Conservation (phyloP, 2,329 filamentous ascomycete genomes). For the Penicillium sp. region DNA sequence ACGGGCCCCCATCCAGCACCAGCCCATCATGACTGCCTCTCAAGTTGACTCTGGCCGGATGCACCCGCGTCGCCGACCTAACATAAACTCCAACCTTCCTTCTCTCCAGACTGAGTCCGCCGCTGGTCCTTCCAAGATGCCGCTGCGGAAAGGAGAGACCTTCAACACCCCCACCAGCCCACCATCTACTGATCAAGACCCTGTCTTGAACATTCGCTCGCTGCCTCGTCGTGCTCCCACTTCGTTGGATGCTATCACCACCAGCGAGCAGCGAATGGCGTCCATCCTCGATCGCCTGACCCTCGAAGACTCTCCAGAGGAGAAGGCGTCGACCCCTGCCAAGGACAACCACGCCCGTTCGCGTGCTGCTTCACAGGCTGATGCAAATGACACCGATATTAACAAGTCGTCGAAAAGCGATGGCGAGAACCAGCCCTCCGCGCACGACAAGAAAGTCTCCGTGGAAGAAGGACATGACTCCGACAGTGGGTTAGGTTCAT, state of each 20-base stretch:
- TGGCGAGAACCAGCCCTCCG: constrained; percentile 40
- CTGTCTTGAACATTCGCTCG: constrained; percentile 48
- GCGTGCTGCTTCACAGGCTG: constrained; percentile 60
- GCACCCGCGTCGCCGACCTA: constrained; percentile 41
- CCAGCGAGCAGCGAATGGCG: constrained; percentile 70
- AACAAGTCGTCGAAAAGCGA: constrained; percentile 56
- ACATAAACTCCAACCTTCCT: constrained; percentile 34
- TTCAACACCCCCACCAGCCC: constrained; percentile 54
- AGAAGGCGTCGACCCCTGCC: constrained; percentile 45
- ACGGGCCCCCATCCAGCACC: constrained; percentile 7
- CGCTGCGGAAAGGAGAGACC: constrained; percentile 73
- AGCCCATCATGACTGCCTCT: constrained; percentile 35
- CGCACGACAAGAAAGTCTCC: background rate
- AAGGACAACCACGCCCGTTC: constrained; percentile 63
- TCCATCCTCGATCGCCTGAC: constrained; percentile 70
- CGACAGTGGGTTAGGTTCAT: constrained; percentile 87
- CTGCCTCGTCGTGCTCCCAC: constrained; percentile 71
- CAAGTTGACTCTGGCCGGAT: constrained; percentile 29
- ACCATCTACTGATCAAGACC: constrained; percentile 46
- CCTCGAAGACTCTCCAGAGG: constrained; percentile 56
- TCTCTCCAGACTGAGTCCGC: constrained; percentile 29
- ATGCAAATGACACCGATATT: constrained; percentile 29
- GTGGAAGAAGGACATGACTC: constrained; percentile 61
- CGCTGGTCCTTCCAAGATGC: constrained; percentile 48
- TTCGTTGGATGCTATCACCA: constrained; percentile 69